Evolutionary conservation across 441 rosid genomes (phyloP), one percentile per base, ranked within the genome.

Genomic region (Eutrema salsugineum): DNA sequence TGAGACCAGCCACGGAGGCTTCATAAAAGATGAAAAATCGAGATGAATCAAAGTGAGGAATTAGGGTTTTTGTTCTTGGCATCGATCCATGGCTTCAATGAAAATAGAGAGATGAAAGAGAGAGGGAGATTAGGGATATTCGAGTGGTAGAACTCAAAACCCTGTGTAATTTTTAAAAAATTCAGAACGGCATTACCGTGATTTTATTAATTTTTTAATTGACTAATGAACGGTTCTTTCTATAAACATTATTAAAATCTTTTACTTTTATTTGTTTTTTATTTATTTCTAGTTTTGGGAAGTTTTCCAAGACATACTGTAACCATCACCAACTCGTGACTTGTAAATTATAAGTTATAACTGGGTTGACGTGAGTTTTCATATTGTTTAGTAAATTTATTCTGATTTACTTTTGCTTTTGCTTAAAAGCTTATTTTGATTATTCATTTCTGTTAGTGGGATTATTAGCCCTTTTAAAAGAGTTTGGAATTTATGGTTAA

Each of bases 161-260:
- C 46, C 33, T 60, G 24, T 57, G 60, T 72, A 8, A 44, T 36
- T 46, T 57, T 2, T 0, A 73, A 53, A 64, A 22, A 3, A 1
- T 12, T 15, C 4, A n/a, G 58, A 75, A 75, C 57, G 73, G 73
- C 73, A 75, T 75, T 75, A 75, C 73, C 20, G 73, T 32, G 69
- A 67, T 8, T 5, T 49, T 24, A 68, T 61, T 75, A 61, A 35
- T 68, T 51, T 68, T 68, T 51, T 42, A 68, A 68, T 75, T 46
- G 27, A 14, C 73, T 44, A 40, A 28, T 46, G 73, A 61, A 75
- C 64, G 58, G 58, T 68, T 75, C 73, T 60, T 53, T 51, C 30
- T 33, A 16, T 16, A 28, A 55, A 9, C 35, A 63, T 61, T 62
- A 32, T 56, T 36, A 65, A 50, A 24, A 11, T 19, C 19, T 46